Base-by-base conservation (phyloP, 257 asterid species). In the Solanum etuberosum region DNA sequence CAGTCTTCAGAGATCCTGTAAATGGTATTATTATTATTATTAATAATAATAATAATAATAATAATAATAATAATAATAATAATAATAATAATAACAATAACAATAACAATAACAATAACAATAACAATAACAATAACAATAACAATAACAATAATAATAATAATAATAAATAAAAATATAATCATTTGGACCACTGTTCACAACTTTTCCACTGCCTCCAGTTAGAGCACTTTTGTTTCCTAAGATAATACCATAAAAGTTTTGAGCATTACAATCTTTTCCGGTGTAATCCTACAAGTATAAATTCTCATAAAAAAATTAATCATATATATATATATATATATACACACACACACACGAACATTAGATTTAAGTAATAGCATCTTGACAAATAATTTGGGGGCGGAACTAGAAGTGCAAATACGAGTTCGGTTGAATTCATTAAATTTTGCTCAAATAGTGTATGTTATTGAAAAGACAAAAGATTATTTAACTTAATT, bases 181-280 rank as follows among this genome's bases (percentile, higher is more conserved):
- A 90, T 96, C 99, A 83, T 95, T 92, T 27, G 98, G 98, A 84
- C 96, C 96, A 68, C 98, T 96, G 61, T 95, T 91, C 15, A 96
- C 92, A 80, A 96, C 98, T 93, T 96, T 96, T 38, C 99, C 98
- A 18, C 98, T 94, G 35, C 98, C 99, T 57, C 99, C 99, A 6
- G 86, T 93, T 23, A 95, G 84, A 63, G 96, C 98, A 88, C 91
- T 73, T 92, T 90, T 95, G 90, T 95, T 57, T 23, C 98, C 99
- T 31, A 94, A 98, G 83, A 96, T 91, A 83, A 89, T 98, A 9
- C 98, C 94, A 8, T 86, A 91, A 48, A 96, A 93, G 89, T 96
- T 96, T 37, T 94, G n/a, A 40, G 93, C 95, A 20, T 88, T 95
- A 23, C 93, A 98, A 14, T 93, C 94, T 9, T 87, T 63, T 71